These are phyloP conservation scores for Ogataea pignaliae DNA, from an alignment of 805 yeast genomes.

Conservation along the genomic window DNA sequence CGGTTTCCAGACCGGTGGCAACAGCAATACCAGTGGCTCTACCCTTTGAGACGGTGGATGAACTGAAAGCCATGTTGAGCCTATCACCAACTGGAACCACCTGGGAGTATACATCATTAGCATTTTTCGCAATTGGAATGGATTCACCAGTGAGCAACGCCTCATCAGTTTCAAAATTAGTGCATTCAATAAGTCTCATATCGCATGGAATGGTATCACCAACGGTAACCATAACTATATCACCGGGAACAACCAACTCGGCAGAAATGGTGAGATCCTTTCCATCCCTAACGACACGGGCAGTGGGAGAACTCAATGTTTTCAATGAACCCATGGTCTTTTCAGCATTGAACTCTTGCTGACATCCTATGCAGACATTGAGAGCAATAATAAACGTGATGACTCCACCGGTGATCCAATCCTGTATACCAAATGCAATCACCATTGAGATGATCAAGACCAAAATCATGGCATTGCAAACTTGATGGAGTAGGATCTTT, in stretches of 20 bases:
- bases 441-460: constrained; percentile 66
- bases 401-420: constrained; percentile 82
- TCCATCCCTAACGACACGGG: constrained; percentile 62
- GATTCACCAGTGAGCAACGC: constrained; percentile 90
- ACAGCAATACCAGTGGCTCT: constrained; percentile 67
- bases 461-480: constrained; percentile 74
- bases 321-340: constrained; percentile 73
- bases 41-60: constrained; percentile 69
- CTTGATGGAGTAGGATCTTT: constrained; percentile 58
- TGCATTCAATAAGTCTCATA: constrained; percentile 49
- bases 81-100: constrained; percentile 67
- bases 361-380: constrained; percentile 62
- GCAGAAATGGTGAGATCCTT: constrained; percentile 53
- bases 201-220: constrained; percentile 81
- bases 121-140: constrained; percentile 59
- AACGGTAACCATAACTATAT: constrained; percentile 54
- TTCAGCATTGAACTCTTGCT: constrained; percentile 72
- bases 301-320: constrained; percentile 65
- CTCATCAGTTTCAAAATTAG: constrained; percentile 78
- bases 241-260: constrained; percentile 69
- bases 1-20: constrained; percentile 66
- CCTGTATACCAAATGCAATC: constrained; percentile 66
- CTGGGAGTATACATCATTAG: constrained; percentile 34
- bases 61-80: constrained; percentile 64
- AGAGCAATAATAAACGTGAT: constrained; percentile 62